Base-by-base conservation (phyloP, 768 basidiomycete species). In the Candolleomyces aberdarensis region DNA sequence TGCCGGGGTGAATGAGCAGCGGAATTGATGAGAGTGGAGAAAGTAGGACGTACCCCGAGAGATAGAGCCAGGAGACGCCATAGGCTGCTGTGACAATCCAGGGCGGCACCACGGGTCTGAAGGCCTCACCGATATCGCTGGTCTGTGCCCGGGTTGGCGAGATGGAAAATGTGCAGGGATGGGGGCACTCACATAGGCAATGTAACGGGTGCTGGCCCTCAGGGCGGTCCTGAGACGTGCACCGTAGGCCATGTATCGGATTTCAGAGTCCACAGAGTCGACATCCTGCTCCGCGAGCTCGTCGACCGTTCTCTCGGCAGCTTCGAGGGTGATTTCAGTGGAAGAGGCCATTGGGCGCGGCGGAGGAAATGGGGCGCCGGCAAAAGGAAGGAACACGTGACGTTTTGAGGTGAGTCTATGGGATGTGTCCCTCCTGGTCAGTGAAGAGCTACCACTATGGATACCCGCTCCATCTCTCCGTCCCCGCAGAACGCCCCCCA, bases 41-140 rank as follows among this genome's bases (percentile, higher is more conserved):
- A 29, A 51, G 49, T 59, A 13, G 32, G 26, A 66, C 72, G 57
- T 48, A 79, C 80, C 78, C 89, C 15, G 80, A 78, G 47, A 94
- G 82, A 73, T 94, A 94, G 52, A 89, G 66, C 91, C 91, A 92
- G 0, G 89, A 91, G 56, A 93, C 74, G 14, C 89, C 91, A 69
- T 94, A 94, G 10, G 88, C 89, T 40, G 88, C 88, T 3, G 83
- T 83, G 13, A 94, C 91, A 15, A 89, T 62, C 70, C 80, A 80
- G 1, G 92, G 87, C 41, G 84, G 83, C 3, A 92, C 87, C 40
- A 93, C 83, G 1, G 91, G 91, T 10, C 92, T 79, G 70, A 93
- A 92, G 0, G 91, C 88, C 73, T 93, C 92, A 50, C 92, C 92
- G 26, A 92, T 76, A 67, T 92, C 91, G 74, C 89, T 90, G 47